Percentiles rank a stretch among this genome's conserved stretches.
Conservation (phyloP, 495 filamentous ascomycete genomes). For the Aspergillus egyptiacus region DNA sequence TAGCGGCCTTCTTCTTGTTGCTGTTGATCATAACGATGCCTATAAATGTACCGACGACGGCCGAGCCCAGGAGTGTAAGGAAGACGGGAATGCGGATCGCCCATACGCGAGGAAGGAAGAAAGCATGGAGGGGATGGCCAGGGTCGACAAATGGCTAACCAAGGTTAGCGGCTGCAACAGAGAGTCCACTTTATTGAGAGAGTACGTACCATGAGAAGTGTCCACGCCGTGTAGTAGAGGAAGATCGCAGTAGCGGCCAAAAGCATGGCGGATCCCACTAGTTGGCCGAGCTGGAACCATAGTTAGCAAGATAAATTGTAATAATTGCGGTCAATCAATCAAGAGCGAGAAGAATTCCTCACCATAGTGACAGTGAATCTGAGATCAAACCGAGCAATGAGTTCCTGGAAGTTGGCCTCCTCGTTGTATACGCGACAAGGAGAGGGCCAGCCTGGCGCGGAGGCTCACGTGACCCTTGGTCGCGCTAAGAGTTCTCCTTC, state of each 20-base stretch:
- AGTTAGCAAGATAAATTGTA: conserved; percentile 9
- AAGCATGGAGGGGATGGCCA: conserved; percentile 84
- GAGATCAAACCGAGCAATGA: conserved; percentile 2
- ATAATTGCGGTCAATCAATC: conserved; percentile 4
- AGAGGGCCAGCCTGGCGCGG: conserved; percentile 19
- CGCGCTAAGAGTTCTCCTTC: conserved; percentile 30
- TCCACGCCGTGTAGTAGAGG: conserved; percentile 98
- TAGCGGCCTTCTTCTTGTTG: conserved; percentile 93
- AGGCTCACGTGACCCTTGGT: conserved; percentile 22
- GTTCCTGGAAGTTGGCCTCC: not conserved
- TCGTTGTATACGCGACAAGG: conserved; percentile 5
- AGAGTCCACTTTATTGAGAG: not conserved
- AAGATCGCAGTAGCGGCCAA: conserved; percentile 92
- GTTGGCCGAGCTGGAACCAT: conserved; percentile 75
- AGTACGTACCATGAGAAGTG: conserved; percentile 76
- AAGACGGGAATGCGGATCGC: conserved; percentile 98
- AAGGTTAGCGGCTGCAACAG: conserved; percentile 1
- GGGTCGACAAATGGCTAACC: conserved; percentile 90
- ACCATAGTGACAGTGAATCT: conserved; percentile 25
- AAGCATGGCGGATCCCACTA: conserved; percentile 96
- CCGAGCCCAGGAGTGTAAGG: conserved; percentile 81
- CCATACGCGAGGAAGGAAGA: conserved; percentile 98
- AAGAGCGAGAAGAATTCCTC: conserved; percentile 1
- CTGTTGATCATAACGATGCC: conserved; percentile 98
- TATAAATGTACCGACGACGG: conserved; percentile 94